Base-by-base conservation (phyloP, 257 asterid species). In the Agastache rugosa region DNA sequence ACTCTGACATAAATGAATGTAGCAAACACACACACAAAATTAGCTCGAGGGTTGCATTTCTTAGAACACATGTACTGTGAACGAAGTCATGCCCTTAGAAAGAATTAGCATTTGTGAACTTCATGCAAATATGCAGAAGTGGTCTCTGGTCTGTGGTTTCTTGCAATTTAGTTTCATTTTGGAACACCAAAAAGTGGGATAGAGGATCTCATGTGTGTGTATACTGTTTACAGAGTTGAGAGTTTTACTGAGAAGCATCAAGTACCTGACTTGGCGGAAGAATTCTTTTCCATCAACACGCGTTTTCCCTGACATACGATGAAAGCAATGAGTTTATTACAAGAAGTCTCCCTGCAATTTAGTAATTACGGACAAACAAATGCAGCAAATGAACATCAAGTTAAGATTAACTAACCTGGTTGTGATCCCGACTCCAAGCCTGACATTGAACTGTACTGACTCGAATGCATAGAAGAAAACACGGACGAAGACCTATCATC, bases 231-330 rank as follows among this genome's bases (percentile, higher is more conserved):
- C 9, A n/a, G 7, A n/a, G 16, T 48, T 48, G n/a, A 16, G 55
- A 16, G 22, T 48, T 48, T 16, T 16, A 61, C 35, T 37, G 20
- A 67, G 39, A 64, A 73, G 75, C 44, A 20, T 42, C 19, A 69
- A 22, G 63, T 77, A 93, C 98, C 98, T 93, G 80, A 92, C 99
- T 89, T 84, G 99, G 63, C 99, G 99, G 81, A 94, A 94, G 89
- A 92, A 92, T 78, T 94, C 99, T 78, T 94, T 94, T 53, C 97
- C 97, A 85, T 92, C 97, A 78, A 94, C 97, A 23, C 99, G 97
- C 48, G 97, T 79, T 81, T 87, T 85, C 29, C 91, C 99, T 94
- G 84, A 25, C 19, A 59, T 34, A 53, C 17, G 51, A 41, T 70
- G 5, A 8, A 27, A 15, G 27, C 9, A 23, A 41, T 12, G 2